Percentiles rank a stretch among this genome's conserved stretches.
These are phyloP conservation scores for Saturnispora besseyi DNA, from an alignment of 805 yeast species.

Conservation along the genomic window DNA sequence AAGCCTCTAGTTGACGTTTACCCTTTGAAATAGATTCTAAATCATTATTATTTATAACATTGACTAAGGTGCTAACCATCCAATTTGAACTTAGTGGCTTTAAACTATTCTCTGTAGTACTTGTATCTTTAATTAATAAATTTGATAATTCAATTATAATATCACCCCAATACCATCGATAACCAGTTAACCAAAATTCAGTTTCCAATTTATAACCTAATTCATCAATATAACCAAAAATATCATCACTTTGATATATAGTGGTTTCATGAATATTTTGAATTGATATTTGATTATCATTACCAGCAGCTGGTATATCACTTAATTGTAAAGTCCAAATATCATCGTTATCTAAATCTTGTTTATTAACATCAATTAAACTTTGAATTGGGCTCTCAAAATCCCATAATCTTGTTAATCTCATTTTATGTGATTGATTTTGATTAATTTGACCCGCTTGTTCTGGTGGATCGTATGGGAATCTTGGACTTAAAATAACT, in stretches of 20 bases:
- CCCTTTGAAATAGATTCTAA: conserved; percentile 62
- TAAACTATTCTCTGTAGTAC: background rate
- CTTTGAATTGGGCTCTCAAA: background rate
- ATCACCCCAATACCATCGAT: conserved; percentile 51
- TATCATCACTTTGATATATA: conserved; percentile 39
- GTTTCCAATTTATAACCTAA: conserved; percentile 63
- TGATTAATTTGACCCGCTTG: conserved; percentile 50
- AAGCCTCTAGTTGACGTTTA: conserved; percentile 47
- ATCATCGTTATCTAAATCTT: conserved; percentile 17
- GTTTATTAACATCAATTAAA: conserved; percentile 9
- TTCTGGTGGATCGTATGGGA: conserved; percentile 43
- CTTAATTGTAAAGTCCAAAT: conserved; percentile 57
- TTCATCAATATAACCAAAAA: conserved; percentile 40
- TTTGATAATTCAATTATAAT: conserved; percentile 52
- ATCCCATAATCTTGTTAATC: conserved; percentile 41
- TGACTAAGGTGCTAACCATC: conserved; percentile 57
- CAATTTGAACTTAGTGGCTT: conserved; percentile 11
- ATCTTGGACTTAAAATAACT: conserved; percentile 40
- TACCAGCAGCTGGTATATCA: conserved; percentile 67
- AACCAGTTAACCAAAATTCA: conserved; percentile 54
- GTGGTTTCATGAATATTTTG: conserved; percentile 64
- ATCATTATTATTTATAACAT: conserved; percentile 65
- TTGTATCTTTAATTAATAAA: conserved; percentile 29
- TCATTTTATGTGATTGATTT: conserved; percentile 45
- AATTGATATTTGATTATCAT: conserved; percentile 50